phyloP scores from a whole-genome alignment of 1,284 basidiomycete species.

The Coriolopsis trogii region DNA sequence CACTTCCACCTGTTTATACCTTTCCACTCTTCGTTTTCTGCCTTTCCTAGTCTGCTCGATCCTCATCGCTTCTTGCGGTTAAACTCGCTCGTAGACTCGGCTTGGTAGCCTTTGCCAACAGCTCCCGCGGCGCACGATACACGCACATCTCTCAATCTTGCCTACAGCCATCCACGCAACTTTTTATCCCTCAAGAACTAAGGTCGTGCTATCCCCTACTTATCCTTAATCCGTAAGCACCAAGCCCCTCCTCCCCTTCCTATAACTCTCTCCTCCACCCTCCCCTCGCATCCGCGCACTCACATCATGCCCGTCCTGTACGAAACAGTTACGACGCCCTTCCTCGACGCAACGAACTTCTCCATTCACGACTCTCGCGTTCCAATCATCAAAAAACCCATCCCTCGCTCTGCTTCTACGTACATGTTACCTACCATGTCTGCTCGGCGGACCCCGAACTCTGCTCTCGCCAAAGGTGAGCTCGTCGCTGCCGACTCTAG shows the following conservation, averaged over 20 bases:
- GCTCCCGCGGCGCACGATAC: slow-evolving; percentile 27
- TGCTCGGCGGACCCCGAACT: slow-evolving; percentile 31
- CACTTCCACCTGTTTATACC: slow-evolving; percentile 61
- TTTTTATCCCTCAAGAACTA: slow-evolving; percentile 54
- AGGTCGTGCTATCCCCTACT: slow-evolving; percentile 46
- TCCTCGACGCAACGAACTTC: slow-evolving; percentile 43
- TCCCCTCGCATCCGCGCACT: slow-evolving; percentile 34
- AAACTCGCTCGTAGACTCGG: slow-evolving; percentile 21
- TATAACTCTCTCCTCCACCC: slow-evolving; percentile 22
- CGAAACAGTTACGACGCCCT: slow-evolving; percentile 58
- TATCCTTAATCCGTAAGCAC: slow-evolving; percentile 66
- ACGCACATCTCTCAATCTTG: slow-evolving; percentile 45
- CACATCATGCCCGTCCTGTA: slow-evolving; percentile 51
- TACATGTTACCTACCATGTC: slow-evolving; percentile 31
- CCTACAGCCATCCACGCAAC: slow-evolving; percentile 43
- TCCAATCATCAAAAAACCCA: slow-evolving; percentile 40
- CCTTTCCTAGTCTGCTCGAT: slow-evolving; percentile 37
- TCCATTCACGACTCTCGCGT: slow-evolving; percentile 33
- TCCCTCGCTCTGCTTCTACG: slow-evolving; percentile 14
- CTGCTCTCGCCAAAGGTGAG: slow-evolving; percentile 32
- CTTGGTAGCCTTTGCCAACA: slow-evolving; percentile 21
- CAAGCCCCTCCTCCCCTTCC: slow-evolving; percentile 7
- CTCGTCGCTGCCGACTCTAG: background rate
- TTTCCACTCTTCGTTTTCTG: slow-evolving; percentile 50
- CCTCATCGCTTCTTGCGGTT: slow-evolving; percentile 20